Evolutionary conservation across 2,329 filamentous ascomycete species (phyloP).

Genomic region (Ceratocystis variospora): DNA sequence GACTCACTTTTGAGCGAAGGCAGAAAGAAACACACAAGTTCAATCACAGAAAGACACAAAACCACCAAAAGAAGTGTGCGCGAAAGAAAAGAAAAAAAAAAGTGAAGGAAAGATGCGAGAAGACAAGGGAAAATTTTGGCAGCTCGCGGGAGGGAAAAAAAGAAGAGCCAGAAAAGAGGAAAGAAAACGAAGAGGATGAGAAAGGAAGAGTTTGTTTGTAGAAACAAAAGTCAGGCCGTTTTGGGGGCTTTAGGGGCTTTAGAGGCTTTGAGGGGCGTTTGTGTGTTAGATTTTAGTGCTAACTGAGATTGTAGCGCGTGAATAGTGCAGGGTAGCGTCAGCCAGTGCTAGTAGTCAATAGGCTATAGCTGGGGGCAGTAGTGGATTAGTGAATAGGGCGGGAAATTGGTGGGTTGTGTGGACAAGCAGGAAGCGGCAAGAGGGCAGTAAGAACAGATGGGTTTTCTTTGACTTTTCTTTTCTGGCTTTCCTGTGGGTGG

Average conservation of each 20-base stretch:
- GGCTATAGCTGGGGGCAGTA: not conserved
- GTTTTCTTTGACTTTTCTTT: not conserved
- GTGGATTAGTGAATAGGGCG: not conserved
- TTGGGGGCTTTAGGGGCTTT: not conserved
- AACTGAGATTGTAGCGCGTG: not conserved
- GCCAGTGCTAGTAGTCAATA: not conserved
- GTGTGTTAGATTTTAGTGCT: conserved; percentile 7
- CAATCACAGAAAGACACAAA: conserved; percentile 23
- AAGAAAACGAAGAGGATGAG: conserved; percentile 15
- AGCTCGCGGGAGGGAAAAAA: conserved; percentile 20
- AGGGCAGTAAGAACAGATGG: not conserved
- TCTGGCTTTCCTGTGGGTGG: not conserved
- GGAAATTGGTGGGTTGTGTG: not conserved
- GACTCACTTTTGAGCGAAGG: conserved; percentile 39
- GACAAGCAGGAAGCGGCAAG: not conserved
- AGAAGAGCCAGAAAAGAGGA: conserved; percentile 19
- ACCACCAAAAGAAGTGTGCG: conserved; percentile 23
- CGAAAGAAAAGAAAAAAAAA: conserved; percentile 32
- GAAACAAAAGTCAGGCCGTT: conserved; percentile 1
- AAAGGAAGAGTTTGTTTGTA: conserved; percentile 19
- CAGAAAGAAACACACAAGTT: conserved; percentile 22
- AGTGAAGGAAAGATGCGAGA: conserved; percentile 24
- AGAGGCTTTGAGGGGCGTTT: not conserved
- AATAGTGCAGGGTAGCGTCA: not conserved
- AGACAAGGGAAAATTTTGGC: conserved; percentile 24